Evolutionary conservation across 805 yeast species (phyloP).

Genomic region (Barnettozyma populi): DNA sequence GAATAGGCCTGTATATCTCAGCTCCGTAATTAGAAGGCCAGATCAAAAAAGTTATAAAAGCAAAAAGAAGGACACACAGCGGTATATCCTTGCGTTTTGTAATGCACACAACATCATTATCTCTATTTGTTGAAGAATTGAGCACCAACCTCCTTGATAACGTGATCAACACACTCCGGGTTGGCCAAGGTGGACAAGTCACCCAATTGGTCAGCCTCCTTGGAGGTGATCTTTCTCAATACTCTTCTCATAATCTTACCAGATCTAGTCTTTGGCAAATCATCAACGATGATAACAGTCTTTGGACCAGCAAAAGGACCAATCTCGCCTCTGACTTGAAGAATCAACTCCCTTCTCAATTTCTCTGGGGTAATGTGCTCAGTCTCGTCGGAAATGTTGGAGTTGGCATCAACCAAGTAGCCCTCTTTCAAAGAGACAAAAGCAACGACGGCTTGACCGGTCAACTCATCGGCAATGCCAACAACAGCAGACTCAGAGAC

Average conservation of each 20-base stretch:
- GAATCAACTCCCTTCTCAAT: slow-evolving; percentile 65
- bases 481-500: slow-evolving; percentile 97
- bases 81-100: background rate
- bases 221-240: slow-evolving; percentile 84
- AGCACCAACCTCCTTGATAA: slow-evolving; percentile 56
- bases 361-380: slow-evolving; percentile 31
- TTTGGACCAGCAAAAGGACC: slow-evolving; percentile 94
- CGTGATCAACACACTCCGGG: slow-evolving; percentile 74
- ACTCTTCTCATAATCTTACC: slow-evolving; percentile 99
- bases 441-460: slow-evolving; percentile 97
- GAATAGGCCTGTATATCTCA: background rate
- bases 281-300: slow-evolving; percentile 73
- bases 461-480: slow-evolving; percentile 88
- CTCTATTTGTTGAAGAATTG: slow-evolving; percentile 18
- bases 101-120: background rate
- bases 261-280: slow-evolving; percentile 96
- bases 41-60: background rate
- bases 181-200: slow-evolving; percentile 87
- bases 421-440: slow-evolving; percentile 76
- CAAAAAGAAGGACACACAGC: background rate
- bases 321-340: slow-evolving; percentile 87
- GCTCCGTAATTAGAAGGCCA: background rate
- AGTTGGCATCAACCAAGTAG: slow-evolving; percentile 26
- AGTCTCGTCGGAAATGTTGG: slow-evolving; percentile 24
- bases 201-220: slow-evolving; percentile 90